phyloP scores from a whole-genome alignment of 441 rosid species.

The Pelargonium cotyledonis region DNA sequence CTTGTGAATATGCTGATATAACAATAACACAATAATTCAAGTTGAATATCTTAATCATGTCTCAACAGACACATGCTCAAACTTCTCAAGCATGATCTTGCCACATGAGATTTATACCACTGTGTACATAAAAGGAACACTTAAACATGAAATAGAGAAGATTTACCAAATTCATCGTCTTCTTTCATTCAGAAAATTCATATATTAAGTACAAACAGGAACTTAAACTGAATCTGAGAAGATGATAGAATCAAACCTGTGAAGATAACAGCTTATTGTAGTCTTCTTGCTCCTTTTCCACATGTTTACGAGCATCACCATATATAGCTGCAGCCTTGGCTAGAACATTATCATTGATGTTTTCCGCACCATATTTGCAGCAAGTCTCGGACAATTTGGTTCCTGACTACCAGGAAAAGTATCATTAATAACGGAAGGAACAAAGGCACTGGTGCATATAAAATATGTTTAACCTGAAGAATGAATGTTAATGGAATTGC shows the following conservation, averaged over 20 bases:
- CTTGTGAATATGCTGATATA: background rate
- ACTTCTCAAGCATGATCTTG: background rate
- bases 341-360: slow-evolving; percentile 60
- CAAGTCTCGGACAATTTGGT: slow-evolving; percentile 82
- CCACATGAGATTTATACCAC: background rate
- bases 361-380: slow-evolving; percentile 77
- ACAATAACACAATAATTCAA: background rate
- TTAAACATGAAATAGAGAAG: background rate
- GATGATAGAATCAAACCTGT: slow-evolving; percentile 36
- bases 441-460: slow-evolving; percentile 1
- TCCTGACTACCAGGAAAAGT: slow-evolving; percentile 39
- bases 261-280: slow-evolving; percentile 48
- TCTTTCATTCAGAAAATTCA: background rate
- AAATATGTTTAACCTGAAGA: slow-evolving; percentile 7
- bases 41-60: background rate
- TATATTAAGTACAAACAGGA: too few species aligned
- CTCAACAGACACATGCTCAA: background rate
- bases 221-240: too few species aligned
- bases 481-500: slow-evolving; percentile 4
- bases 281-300: slow-evolving; percentile 79
- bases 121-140: background rate
- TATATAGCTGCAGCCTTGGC: slow-evolving; percentile 88
- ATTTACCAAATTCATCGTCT: background rate
- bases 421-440: background rate
- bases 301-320: slow-evolving; percentile 83